Evolutionary conservation across 139 green algal species (phyloP).

Genomic region (Asterochloris sp.): DNA sequence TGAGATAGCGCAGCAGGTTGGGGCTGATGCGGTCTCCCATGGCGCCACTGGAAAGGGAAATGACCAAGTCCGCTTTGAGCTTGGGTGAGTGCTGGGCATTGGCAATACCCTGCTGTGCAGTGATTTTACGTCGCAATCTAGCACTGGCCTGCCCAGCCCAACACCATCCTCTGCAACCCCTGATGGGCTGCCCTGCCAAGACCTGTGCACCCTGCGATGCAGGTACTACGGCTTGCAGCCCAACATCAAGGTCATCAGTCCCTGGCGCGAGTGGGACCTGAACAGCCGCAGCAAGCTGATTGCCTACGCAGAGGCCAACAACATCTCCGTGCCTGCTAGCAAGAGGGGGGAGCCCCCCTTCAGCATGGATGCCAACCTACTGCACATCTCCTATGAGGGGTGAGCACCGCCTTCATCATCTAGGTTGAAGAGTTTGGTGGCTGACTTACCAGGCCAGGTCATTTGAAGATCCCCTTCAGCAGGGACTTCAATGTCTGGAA

Average conservation of each 20-base stretch:
- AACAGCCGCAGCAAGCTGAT: constrained; percentile 87
- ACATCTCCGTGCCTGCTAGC: constrained; percentile 63
- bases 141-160: too few species aligned
- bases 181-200: background rate
- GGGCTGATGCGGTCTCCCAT: constrained; percentile 96
- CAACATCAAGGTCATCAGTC: constrained; percentile 99
- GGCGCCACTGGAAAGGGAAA: constrained; percentile 99
- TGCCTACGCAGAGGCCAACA: constrained; percentile 74
- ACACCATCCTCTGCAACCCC: too few species aligned
- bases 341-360: constrained; percentile 93
- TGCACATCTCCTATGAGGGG: constrained; percentile 92
- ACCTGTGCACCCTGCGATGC: background rate
- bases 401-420: background rate
- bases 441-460: too few species aligned
- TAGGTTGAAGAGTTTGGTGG: too few species aligned
- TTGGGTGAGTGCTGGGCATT: constrained; percentile 35
- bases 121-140: too few species aligned
- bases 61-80: constrained; percentile 93
- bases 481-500: too few species aligned
- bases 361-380: constrained; percentile 95
- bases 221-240: constrained; percentile 96
- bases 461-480: too few species aligned
- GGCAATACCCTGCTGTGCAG: too few species aligned
- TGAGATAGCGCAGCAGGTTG: constrained; percentile 91
- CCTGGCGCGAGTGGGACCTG: constrained; percentile 99